A percentile compares a stretch with the other conserved stretches of the same genome.
Evolutionary conservation across 306 rosid species (phyloP).

Genomic region (Quillaja saponaria): DNA sequence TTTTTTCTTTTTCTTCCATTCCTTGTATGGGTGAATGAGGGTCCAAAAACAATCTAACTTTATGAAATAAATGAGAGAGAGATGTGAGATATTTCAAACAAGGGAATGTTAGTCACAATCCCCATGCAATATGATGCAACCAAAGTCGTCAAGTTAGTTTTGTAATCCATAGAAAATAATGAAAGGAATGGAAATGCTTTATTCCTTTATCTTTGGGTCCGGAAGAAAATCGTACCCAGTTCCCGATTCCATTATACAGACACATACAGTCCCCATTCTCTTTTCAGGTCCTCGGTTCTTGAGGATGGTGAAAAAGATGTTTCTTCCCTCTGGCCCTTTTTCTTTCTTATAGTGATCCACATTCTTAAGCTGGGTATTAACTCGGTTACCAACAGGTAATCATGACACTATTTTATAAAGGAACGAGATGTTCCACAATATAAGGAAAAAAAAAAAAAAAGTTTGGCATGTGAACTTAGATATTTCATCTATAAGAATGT

Average conservation of each 20-base stretch:
- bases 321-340: conserved; percentile 2
- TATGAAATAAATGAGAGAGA: conserved; percentile 39
- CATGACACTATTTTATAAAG: no score
- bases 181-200: conserved; percentile 46
- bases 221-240: conserved; percentile 74
- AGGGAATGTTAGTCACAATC: conserved; percentile 46
- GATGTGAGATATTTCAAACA: conserved; percentile 31
- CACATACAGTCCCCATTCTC: conserved; percentile 61
- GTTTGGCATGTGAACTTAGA: no score
- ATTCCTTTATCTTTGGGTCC: conserved; percentile 66
- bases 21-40: conserved; percentile 23
- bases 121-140: conserved; percentile 54
- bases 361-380: no score
- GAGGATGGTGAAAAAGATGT: conserved; percentile 41
- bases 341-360: not conserved
- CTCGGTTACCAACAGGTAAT: no score
- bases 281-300: conserved; percentile 65
- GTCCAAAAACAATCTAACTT: conserved; percentile 42
- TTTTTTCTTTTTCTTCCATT: conserved; percentile 2
- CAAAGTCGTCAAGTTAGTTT: conserved; percentile 44
- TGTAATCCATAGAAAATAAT: conserved; percentile 28
- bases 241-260: conserved; percentile 55
- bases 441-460: no score
- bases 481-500: no score
- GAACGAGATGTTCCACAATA: no score